Base-by-base conservation (phyloP, 2,329 filamentous ascomycete genomes). In the Dactylellina leptospora region DNA sequence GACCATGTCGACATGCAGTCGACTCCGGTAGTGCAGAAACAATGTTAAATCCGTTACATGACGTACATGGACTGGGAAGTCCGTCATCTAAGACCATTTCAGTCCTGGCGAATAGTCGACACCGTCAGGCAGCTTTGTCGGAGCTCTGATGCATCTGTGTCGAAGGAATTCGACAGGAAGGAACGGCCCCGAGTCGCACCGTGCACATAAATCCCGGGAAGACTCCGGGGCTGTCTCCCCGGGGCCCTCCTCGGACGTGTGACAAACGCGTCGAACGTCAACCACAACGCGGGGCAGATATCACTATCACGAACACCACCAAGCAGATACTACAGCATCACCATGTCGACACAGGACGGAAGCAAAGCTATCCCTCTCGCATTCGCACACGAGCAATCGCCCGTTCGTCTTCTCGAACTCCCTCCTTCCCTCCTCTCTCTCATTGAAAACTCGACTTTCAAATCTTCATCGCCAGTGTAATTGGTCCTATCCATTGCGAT, bases 361-460 rank as follows among this genome's bases (percentile, higher is more conserved):
- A 44, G 51, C 22, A 58, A 53, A 23, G 56, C 69, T 22, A 74
- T 77, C 18, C 75, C 75, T 16, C 61, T 77, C 60, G 73, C 74
- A 33, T 76, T 74, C 55, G 48, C 72, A 1, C 74, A 75, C 47
- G 61, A 66, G n/a, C 76, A 76, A 54, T 25, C 66, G 28, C 75
- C 76, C 3, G 50, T 77, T 25, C 74, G 75, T n/a, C 74, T 77
- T 1, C 33, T 77, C 18, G 75, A 76, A 53, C 73, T 77, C 23
- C 75, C 76, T 8, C 75, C 75, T 4, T 59, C 74, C 9, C 55
- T 77, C 10, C 74, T 77, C 8, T 74, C 74, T 2, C 56, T 77
- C 4, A 71, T 77, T 25, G 61, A 73, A 73, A 72, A 59, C 64
- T 74, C 40, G n/a, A 64, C 59, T 10, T 72, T 55, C 38, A 59